Evolutionary conservation across 139 green algal genomes (phyloP).

Genomic region (Picochlorum costavermella): DNA sequence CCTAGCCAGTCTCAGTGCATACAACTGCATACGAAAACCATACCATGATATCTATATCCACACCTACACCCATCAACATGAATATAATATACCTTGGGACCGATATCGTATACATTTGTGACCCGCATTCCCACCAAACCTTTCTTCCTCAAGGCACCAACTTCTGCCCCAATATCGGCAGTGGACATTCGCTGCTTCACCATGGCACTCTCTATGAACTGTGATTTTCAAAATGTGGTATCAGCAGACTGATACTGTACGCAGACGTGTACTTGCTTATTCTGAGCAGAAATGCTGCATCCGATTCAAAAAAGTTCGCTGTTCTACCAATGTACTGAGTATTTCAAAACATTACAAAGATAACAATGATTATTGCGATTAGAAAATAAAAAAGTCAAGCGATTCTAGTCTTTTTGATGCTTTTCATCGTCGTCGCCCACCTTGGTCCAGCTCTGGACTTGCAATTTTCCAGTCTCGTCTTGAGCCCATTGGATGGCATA

Average conservation of each 20-base stretch:
- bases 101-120: conserved; percentile 81
- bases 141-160: conserved; percentile 63
- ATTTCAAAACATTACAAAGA: too few species aligned
- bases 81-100: conserved; percentile 48
- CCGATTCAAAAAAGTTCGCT: too few species aligned
- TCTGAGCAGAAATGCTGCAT: too few species aligned
- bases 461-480: conserved; percentile 51
- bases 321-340: too few species aligned
- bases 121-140: conserved; percentile 74
- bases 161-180: conserved; percentile 83
- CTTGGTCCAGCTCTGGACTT: conserved; percentile 30
- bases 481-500: conserved; percentile 56
- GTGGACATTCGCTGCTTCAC: conserved; percentile 82
- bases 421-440: not conserved
- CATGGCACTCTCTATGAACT: conserved; percentile 27
- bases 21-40: conserved; percentile 22
- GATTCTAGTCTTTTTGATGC: not conserved
- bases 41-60: not conserved
- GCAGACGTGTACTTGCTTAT: too few species aligned
- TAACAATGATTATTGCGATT: conserved; percentile 1
- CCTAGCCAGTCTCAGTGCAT: conserved; percentile 82
- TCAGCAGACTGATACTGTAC: too few species aligned
- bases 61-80: conserved; percentile 1
- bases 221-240: too few species aligned
- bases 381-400: not conserved